Conservation (phyloP, 345 rosid genomes). For the Kernera saxatilis region DNA sequence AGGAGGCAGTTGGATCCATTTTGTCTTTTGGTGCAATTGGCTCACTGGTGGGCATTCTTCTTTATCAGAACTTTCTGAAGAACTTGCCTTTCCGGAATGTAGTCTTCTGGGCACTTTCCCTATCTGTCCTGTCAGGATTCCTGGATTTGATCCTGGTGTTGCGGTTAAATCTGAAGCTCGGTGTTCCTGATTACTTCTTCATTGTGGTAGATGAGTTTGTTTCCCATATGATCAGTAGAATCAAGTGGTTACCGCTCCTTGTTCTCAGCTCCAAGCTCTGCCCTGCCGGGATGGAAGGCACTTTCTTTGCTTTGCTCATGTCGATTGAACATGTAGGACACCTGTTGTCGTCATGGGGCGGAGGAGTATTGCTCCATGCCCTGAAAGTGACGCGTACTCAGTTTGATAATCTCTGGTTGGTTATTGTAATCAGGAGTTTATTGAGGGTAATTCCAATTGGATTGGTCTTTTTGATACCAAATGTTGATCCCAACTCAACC, state of each 20-base stretch:
- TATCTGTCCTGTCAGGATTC: slow-evolving; percentile 56
- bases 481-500: slow-evolving; percentile 42
- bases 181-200: slow-evolving; percentile 62
- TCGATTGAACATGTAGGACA: slow-evolving; percentile 60
- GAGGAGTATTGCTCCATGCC: slow-evolving; percentile 53
- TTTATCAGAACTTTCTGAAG: slow-evolving; percentile 57
- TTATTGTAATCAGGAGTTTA: slow-evolving; percentile 54
- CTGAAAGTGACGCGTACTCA: slow-evolving; percentile 52
- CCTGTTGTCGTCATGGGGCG: slow-evolving; percentile 55
- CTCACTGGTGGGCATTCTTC: slow-evolving; percentile 56
- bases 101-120: slow-evolving; percentile 60
- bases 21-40: slow-evolving; percentile 61
- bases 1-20: slow-evolving; percentile 68
- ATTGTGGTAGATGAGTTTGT: slow-evolving; percentile 56
- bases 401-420: slow-evolving; percentile 67
- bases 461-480: slow-evolving; percentile 55
- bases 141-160: slow-evolving; percentile 56
- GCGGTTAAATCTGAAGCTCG: slow-evolving; percentile 57
- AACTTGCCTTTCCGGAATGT: slow-evolving; percentile 47
- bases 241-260: slow-evolving; percentile 69
- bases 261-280: slow-evolving; percentile 78
- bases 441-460: slow-evolving; percentile 51
- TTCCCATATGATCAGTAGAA: slow-evolving; percentile 47
- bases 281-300: slow-evolving; percentile 72
- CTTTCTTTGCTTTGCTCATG: slow-evolving; percentile 75